Evolutionary conservation across 176 grass and related monocot species (phyloP), one percentile per base, ranked within the genome.

Genomic region (Zoysia pacifica): DNA sequence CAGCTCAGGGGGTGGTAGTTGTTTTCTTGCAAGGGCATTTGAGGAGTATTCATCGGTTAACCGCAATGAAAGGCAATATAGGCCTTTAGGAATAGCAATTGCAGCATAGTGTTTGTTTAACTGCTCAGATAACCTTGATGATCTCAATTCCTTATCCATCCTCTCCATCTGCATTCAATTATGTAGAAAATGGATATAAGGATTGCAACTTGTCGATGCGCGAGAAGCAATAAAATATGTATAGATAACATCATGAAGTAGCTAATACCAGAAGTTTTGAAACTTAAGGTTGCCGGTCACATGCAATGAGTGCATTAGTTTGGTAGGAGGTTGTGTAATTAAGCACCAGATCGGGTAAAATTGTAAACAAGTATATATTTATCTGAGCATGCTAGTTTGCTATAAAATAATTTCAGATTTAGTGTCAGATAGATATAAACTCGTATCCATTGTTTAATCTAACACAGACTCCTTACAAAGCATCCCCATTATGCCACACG

Each of bases 11-110:
- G 96, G 86, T 54, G 90, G 96, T 62, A 99, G 63, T 67, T 99
- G 96, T 86, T 92, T 95, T 72, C 96, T 90, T 12, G 96, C 96
- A 73, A 91, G 92, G 73, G 96, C 96, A 81, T 99, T 99, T 78
- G 96, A 99, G n/a, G 92, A 99, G 76, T 99, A 99, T 77, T 94
- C 96, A 83, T 98, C 90, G 38, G 96, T 98, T 80, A 98, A 84
- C 54, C 90, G 92, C 59, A 98, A 84, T 2, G 96, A 94, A 80
- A 98, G 96, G 61, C 96, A 98, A 79, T 98, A 87, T 51, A 98
- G 83, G 66, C 92, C 90, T 93, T 98, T 98, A 28, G 96, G 96
- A 87, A 98, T 88, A 81, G 92, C 82, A 58, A 93, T 95, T 62
- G 96, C 85, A 80, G 96, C 92, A 84, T 92, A 94, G 65, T 98